Evolutionary conservation across 768 basidiomycete species (phyloP).

Genomic region (Trametes gibbosa): DNA sequence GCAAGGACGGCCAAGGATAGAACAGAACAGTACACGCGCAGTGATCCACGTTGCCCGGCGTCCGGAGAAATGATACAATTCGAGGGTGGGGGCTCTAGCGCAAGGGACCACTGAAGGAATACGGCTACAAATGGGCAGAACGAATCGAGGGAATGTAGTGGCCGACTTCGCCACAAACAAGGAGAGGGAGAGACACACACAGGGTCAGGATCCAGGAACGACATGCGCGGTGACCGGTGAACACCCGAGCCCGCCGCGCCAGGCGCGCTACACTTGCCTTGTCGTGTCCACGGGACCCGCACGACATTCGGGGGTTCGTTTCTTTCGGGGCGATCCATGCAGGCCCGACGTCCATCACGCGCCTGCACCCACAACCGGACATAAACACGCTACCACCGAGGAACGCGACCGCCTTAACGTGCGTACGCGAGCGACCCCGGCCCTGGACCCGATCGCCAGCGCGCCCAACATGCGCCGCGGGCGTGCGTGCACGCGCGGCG

Average conservation of each 20-base stretch:
- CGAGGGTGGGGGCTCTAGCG: slow-evolving; percentile 5
- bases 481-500: neutral
- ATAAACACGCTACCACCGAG: slow-evolving; percentile 17
- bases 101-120: neutral
- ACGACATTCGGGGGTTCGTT: slow-evolving; percentile 8
- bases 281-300: slow-evolving; percentile 6
- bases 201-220: slow-evolving; percentile 8
- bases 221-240: neutral
- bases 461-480: slow-evolving; percentile 5
- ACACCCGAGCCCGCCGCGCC: neutral
- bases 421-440: slow-evolving; percentile 11
- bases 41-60: slow-evolving; percentile 17
- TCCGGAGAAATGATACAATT: slow-evolving; percentile 10
- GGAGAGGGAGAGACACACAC: neutral
- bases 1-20: neutral
- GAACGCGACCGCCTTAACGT: neutral
- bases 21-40: neutral
- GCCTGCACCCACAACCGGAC: slow-evolving; percentile 14
- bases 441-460: slow-evolving; percentile 8
- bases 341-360: neutral
- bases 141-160: slow-evolving; percentile 6
- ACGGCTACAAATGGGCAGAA: slow-evolving; percentile 1
- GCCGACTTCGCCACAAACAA: neutral
- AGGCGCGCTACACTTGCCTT: no score
- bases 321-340: neutral